These are phyloP conservation scores for Stromatinia cepivora DNA, from an alignment of 2,329 filamentous ascomycete genomes.

Conservation along the genomic window DNA sequence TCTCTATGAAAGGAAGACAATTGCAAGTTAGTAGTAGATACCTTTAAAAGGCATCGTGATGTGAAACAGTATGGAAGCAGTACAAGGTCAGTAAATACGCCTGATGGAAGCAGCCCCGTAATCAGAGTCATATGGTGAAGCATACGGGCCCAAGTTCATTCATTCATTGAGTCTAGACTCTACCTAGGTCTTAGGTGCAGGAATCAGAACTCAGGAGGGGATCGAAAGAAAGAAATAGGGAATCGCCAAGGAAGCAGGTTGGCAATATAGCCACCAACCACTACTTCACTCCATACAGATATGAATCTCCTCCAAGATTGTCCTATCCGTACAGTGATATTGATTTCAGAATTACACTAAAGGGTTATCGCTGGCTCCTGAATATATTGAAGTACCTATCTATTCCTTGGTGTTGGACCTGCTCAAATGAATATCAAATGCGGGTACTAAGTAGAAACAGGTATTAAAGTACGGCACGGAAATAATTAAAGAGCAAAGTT, in stretches of 20 bases:
- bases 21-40: not conserved
- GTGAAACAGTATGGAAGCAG: not conserved
- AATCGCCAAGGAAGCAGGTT: not conserved
- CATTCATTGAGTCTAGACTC: conserved; percentile 9
- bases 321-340: not conserved
- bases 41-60: not conserved
- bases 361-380: not conserved
- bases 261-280: not conserved
- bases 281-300: not conserved
- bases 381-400: not conserved
- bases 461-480: no score
- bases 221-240: not conserved
- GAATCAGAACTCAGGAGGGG: conserved; percentile 4
- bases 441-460: not conserved
- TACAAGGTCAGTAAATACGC: not conserved
- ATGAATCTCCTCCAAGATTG: no score
- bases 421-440: not conserved
- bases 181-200: not conserved
- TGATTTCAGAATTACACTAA: not conserved
- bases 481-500: not conserved
- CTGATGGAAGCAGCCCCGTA: not conserved
- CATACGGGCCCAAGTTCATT: not conserved
- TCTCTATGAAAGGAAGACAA: conserved; percentile 8
- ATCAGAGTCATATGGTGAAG: conserved; percentile 1
- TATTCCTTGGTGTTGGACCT: not conserved